phyloP scores from a whole-genome alignment of 2,329 filamentous ascomycete genomes.

The Pseudogymnoascus sp. region DNA sequence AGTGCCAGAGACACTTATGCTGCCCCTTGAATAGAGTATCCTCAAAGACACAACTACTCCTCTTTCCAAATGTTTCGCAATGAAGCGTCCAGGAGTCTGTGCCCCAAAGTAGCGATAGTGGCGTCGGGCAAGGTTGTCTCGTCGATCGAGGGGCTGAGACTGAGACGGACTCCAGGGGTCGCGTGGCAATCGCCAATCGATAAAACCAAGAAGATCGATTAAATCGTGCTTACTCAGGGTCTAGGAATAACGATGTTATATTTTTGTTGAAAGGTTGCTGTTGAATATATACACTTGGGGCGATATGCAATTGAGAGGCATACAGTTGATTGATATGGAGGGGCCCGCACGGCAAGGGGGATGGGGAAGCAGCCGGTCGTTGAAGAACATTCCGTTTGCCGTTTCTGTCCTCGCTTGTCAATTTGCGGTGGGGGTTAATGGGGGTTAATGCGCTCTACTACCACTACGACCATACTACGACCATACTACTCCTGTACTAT shows the following conservation, averaged over 20 bases:
- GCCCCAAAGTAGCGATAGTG: conserved; percentile 2
- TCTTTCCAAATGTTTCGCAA: background rate
- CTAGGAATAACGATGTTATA: background rate
- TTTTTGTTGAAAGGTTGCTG: background rate
- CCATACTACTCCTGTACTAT: too few species aligned
- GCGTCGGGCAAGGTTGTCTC: background rate
- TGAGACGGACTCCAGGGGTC: background rate
- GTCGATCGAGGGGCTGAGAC: conserved; percentile 7
- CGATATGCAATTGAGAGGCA: background rate
- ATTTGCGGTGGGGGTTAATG: background rate
- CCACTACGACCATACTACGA: too few species aligned
- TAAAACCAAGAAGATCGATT: background rate
- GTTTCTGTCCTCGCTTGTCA: background rate
- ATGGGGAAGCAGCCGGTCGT: background rate
- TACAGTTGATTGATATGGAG: background rate
- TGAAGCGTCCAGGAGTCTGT: background rate
- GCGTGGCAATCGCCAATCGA: background rate
- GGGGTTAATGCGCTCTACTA: background rate
- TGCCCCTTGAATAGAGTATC: background rate
- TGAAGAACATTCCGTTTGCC: background rate
- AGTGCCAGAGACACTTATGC: background rate
- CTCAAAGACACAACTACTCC: background rate
- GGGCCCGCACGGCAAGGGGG: background rate
- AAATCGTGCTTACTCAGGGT: background rate
- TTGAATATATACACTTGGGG: background rate